A percentile compares a stretch with the other conserved stretches of the same genome.
Conservation (phyloP, 1,284 basidiomycete genomes). For the Mycosarcoma maydis region DNA sequence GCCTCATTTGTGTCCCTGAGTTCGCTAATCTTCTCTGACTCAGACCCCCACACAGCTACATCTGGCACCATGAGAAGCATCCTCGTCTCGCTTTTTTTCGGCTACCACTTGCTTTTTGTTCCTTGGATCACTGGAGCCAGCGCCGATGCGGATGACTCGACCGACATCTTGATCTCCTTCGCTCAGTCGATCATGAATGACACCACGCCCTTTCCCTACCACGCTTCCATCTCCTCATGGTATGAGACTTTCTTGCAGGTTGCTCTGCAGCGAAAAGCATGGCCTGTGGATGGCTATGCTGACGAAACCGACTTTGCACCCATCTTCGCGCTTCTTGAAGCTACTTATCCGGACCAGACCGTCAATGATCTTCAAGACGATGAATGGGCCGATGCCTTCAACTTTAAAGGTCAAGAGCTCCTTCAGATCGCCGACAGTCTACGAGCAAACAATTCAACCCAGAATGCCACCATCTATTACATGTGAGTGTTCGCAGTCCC, state of each 20-base stretch:
- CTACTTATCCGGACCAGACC: slow-evolving; percentile 8
- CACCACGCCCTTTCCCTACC: slow-evolving; percentile 24
- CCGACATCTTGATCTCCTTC: slow-evolving; percentile 28
- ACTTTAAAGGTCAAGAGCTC: slow-evolving; percentile 22
- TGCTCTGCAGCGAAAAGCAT: slow-evolving; percentile 30
- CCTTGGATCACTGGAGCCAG: neutral
- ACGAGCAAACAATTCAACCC: neutral
- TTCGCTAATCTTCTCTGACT: neutral
- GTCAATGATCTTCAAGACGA: slow-evolving; percentile 29
- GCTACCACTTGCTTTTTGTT: neutral
- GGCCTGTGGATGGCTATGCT: slow-evolving; percentile 32
- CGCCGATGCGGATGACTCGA: slow-evolving; percentile 14
- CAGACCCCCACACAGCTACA: neutral
- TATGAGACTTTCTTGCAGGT: slow-evolving; percentile 32
- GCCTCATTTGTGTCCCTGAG: too few relatives aligned
- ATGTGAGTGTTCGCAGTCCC: slow-evolving; percentile 10
- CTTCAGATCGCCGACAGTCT: slow-evolving; percentile 8
- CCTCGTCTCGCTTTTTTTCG: neutral
- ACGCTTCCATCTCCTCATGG: slow-evolving; percentile 32
- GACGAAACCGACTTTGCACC: slow-evolving; percentile 29
- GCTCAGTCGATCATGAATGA: slow-evolving; percentile 22
- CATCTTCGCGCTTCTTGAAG: slow-evolving; percentile 21
- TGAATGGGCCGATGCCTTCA: slow-evolving; percentile 34
- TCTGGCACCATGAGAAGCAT: slow-evolving; percentile 3
- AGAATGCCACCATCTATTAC: slow-evolving; percentile 26